Evolutionary conservation across 2,329 filamentous ascomycete species (phyloP).

Genomic region (Metarhizium rileyi): DNA sequence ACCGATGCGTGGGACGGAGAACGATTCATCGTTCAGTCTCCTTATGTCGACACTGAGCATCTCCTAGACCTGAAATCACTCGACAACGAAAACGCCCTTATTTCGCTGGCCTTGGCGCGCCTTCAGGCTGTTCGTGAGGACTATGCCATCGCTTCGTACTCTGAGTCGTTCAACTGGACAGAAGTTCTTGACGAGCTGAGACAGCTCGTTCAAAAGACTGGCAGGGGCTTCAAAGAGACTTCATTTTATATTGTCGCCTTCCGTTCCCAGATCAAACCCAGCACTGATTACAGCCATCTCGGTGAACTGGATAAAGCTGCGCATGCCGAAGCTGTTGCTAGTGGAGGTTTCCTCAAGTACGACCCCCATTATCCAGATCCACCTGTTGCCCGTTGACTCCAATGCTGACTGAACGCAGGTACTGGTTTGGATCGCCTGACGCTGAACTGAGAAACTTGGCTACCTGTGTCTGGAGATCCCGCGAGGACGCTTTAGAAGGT

Average conservation of each 20-base stretch:
- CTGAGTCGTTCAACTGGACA: conserved; percentile 67
- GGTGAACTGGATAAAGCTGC: conserved; percentile 66
- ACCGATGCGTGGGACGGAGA: conserved; percentile 12
- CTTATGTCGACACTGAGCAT: conserved; percentile 62
- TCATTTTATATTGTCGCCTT: conserved; percentile 82
- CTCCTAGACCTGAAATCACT: conserved; percentile 63
- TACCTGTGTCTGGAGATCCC: conserved; percentile 60
- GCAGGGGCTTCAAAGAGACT: conserved; percentile 46
- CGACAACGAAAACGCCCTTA: conserved; percentile 53
- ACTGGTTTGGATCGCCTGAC: conserved; percentile 80
- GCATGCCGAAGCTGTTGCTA: conserved; percentile 69
- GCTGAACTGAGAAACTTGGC: conserved; percentile 65
- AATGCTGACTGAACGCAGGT: conserved; percentile 36
- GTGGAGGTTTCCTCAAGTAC: conserved; percentile 74
- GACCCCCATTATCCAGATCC: conserved; percentile 12
- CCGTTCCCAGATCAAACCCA: conserved; percentile 59
- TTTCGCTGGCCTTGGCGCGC: conserved; percentile 60
- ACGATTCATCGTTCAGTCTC: conserved; percentile 54
- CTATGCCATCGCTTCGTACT: conserved; percentile 69
- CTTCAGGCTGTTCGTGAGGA: conserved; percentile 54
- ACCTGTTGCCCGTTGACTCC: background rate
- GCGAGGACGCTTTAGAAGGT: conserved; percentile 48
- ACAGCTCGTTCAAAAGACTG: conserved; percentile 34
- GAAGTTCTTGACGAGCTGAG: conserved; percentile 50
- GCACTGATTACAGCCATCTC: conserved; percentile 58